Conservation (phyloP, 2,329 filamentous ascomycete species). For the Aureobasidium zeae region DNA sequence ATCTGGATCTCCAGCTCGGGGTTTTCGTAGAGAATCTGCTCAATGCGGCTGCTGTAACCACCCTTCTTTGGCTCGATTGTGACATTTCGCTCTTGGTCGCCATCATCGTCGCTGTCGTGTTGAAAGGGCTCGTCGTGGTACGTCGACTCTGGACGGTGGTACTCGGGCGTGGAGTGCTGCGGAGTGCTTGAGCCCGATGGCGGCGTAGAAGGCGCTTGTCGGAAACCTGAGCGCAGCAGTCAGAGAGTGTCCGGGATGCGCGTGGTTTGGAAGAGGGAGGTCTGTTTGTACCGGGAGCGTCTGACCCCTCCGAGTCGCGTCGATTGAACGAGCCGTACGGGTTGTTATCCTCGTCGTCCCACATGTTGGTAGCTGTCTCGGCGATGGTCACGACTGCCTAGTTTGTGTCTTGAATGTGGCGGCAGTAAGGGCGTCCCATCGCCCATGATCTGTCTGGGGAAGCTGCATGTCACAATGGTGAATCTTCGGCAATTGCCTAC, state of each 20-base stretch:
- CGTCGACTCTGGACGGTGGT: constrained; percentile 9
- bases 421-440: background rate
- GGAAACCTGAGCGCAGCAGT: constrained; percentile 10
- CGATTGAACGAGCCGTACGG: constrained; percentile 92
- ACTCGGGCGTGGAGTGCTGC: constrained; percentile 3
- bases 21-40: constrained; percentile 95
- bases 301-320: constrained; percentile 67
- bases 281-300: constrained; percentile 45
- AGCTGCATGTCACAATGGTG: constrained; percentile 7
- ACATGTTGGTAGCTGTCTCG: constrained; percentile 53
- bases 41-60: constrained; percentile 88
- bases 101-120: constrained; percentile 52
- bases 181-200: constrained; percentile 21
- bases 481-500: constrained; percentile 13
- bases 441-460: constrained; percentile 4
- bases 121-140: constrained; percentile 47
- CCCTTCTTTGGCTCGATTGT: constrained; percentile 58
- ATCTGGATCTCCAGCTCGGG: constrained; percentile 84
- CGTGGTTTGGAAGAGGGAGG: background rate
- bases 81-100: constrained; percentile 42
- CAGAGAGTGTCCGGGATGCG: background rate
- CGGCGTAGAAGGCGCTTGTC: constrained; percentile 19
- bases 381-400: constrained; percentile 22
- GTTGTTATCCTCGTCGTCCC: constrained; percentile 99
- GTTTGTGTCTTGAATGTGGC: background rate